Conservation (phyloP, 192 early-diverging fungal species). For the Umbelopsis isabellina region DNA sequence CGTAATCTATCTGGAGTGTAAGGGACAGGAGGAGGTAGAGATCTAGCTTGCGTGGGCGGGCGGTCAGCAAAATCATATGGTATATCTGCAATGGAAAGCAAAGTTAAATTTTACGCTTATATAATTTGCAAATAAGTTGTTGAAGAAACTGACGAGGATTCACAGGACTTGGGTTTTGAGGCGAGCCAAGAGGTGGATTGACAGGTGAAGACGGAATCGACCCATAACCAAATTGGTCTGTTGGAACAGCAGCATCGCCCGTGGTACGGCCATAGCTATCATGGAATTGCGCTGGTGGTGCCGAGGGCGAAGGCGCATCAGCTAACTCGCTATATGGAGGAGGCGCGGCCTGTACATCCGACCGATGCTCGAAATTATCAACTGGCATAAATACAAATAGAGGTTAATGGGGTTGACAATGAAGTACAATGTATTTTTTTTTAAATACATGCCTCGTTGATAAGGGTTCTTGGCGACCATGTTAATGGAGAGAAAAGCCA, state of each 20-base stretch:
- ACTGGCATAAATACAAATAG: not conserved
- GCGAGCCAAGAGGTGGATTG: not conserved
- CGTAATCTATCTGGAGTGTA: conserved; percentile 17
- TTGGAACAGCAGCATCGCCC: not conserved
- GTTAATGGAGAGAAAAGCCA: not conserved
- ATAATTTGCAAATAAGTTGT: not conserved
- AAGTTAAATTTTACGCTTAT: not conserved
- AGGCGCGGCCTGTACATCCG: not conserved
- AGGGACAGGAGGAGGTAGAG: not conserved
- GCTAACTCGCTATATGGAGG: not conserved
- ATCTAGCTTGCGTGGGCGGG: not conserved
- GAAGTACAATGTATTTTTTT: not conserved
- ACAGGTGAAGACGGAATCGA: not conserved
- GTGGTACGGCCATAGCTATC: not conserved
- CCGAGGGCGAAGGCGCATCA: not conserved
- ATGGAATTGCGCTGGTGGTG: not conserved
- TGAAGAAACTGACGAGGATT: not conserved
- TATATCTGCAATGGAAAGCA: not conserved
- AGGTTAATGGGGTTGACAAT: not conserved
- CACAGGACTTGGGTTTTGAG: not conserved
- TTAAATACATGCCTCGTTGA: conserved; percentile 1
- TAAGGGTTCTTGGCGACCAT: conserved; percentile 4
- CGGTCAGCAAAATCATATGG: conserved; percentile 1
- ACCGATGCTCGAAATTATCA: not conserved
- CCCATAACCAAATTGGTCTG: not conserved